Evolutionary conservation across 768 basidiomycete genomes (phyloP).

Genomic region (Tremella fuciformis): DNA sequence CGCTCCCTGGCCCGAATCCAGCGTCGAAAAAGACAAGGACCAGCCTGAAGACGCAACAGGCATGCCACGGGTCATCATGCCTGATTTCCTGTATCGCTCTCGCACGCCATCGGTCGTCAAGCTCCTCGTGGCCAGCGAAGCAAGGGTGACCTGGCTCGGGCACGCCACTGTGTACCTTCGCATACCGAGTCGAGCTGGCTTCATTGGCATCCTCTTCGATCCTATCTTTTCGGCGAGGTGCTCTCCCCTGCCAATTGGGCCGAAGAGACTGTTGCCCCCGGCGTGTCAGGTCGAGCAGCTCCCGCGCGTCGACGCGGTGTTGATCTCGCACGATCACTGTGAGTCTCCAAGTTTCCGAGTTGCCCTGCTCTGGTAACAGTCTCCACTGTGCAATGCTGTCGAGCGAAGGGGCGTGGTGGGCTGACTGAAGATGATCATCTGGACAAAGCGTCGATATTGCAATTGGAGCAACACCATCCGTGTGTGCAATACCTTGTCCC

Average conservation of each 20-base stretch:
- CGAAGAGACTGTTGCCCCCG: constrained; percentile 21
- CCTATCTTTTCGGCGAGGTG: constrained; percentile 9
- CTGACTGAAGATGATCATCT: constrained; percentile 40
- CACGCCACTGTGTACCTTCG: constrained; percentile 5
- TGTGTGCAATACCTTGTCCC: constrained; percentile 26
- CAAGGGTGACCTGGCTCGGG: constrained; percentile 3
- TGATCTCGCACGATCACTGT: constrained; percentile 48
- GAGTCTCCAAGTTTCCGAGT: constrained; percentile 6
- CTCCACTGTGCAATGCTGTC: neutral
- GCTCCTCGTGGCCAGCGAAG: neutral
- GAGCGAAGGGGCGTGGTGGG: neutral
- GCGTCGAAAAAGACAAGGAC: too few relatives aligned
- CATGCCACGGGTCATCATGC: too few relatives aligned
- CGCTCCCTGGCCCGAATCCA: too few relatives aligned
- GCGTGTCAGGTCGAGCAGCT: constrained; percentile 30
- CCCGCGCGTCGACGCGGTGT: constrained; percentile 28
- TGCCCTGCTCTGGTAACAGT: neutral
- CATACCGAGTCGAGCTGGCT: neutral
- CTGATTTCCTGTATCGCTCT: too few relatives aligned
- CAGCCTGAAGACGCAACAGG: too few relatives aligned
- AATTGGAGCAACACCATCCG: constrained; percentile 15
- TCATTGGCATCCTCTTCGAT: constrained; percentile 1
- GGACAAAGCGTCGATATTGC: constrained; percentile 28
- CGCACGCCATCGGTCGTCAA: too few relatives aligned
- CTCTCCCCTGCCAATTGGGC: constrained; percentile 20